These are phyloP conservation scores for Pseudonitzschia pungens DNA, from an alignment of 108 stramenopile genomes.

Conservation along the genomic window DNA sequence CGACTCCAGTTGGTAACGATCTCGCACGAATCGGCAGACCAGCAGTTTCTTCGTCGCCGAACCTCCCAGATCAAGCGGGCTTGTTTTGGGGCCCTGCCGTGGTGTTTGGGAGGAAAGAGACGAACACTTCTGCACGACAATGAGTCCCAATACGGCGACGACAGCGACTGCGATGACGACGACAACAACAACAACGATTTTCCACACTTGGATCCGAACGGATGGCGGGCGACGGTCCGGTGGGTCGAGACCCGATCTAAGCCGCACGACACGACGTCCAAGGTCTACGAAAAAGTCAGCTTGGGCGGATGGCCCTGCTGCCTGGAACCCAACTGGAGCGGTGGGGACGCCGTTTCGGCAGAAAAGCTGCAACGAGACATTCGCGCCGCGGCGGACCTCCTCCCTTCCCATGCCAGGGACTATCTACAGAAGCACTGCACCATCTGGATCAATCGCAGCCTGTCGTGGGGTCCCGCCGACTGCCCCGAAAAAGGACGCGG, in stretches of 20 bases:
- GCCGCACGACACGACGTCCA: conserved; percentile 56
- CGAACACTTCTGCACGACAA: not conserved
- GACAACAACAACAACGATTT: not conserved
- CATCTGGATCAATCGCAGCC: conserved; percentile 67
- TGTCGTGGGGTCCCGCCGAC: conserved; percentile 62
- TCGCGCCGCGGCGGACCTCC: conserved; percentile 31
- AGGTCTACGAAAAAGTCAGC: conserved; percentile 53
- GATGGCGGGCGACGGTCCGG: conserved; percentile 31
- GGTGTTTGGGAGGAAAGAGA: not conserved
- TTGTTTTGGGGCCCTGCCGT: not conserved
- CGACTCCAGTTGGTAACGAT: conserved; percentile 38
- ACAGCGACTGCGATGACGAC: conserved; percentile 16
- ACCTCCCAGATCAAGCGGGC: not conserved
- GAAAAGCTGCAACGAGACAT: conserved; percentile 55
- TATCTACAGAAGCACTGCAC: conserved; percentile 52
- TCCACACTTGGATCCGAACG: not conserved
- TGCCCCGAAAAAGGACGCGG: conserved; percentile 54
- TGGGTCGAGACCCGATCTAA: conserved; percentile 44
- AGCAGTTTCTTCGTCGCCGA: not conserved
- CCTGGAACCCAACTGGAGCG: conserved; percentile 38
- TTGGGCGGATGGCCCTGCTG: conserved; percentile 67
- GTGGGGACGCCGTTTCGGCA: conserved; percentile 28
- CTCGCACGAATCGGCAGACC: not conserved
- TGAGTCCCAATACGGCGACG: too few species aligned
- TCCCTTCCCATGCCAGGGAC: conserved; percentile 54